These are phyloP conservation scores for Malassezia sympodialis DNA, from an alignment of 1,284 basidiomycete genomes.

Conservation along the genomic window DNA sequence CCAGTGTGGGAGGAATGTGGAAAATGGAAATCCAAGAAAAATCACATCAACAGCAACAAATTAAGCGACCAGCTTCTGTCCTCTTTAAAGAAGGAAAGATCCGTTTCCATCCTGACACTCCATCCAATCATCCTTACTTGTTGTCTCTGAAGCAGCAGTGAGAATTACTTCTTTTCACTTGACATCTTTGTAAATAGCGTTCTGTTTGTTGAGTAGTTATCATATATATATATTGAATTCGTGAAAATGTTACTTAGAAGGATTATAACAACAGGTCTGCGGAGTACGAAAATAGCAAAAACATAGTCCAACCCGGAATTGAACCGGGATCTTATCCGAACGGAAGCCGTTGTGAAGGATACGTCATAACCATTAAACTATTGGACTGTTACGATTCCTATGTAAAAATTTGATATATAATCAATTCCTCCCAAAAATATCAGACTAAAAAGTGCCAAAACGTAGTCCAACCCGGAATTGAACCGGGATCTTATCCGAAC, in stretches of 20 bases:
- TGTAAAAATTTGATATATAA: not conserved
- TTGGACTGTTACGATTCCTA: not conserved
- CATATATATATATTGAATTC: no score
- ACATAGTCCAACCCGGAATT: constrained; percentile 22
- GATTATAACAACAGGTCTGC: no score
- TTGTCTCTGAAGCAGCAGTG: not conserved
- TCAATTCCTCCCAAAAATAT: no score
- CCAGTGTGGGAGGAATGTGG: constrained; percentile 38
- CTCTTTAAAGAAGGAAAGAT: constrained; percentile 56
- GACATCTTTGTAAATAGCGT: not conserved
- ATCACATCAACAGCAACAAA: constrained; percentile 2
- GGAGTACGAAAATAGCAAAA: not conserved
- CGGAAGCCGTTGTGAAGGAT: constrained; percentile 17
- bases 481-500: constrained; percentile 21
- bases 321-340: constrained; percentile 22
- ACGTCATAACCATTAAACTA: constrained; percentile 21
- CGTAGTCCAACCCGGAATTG: constrained; percentile 22
- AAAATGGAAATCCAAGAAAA: not conserved
- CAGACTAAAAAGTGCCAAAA: constrained; percentile 1
- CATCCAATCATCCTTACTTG: constrained; percentile 48
- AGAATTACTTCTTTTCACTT: not conserved
- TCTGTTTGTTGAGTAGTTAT: not conserved
- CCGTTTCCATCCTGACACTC: constrained; percentile 75
- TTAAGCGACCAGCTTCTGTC: constrained; percentile 20
- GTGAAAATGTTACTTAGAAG: no score